Base-by-base conservation (phyloP, 768 basidiomycete species). In the Pleurotus tuber-regium region DNA sequence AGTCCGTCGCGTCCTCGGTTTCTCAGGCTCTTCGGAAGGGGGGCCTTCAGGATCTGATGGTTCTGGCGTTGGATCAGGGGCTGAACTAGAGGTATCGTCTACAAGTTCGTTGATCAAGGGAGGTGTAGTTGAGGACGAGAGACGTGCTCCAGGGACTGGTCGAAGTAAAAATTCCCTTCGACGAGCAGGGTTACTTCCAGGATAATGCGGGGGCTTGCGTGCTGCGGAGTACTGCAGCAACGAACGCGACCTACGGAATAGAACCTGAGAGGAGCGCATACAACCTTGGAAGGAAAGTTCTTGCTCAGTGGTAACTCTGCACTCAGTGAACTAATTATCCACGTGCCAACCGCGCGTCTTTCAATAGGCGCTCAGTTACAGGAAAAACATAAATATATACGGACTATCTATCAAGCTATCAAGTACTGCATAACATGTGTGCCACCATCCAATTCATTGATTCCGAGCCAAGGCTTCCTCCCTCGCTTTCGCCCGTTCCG, bases 401-500 rank as follows among this genome's bases (percentile, higher is more conserved):
- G 26, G 36, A n/a, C 31, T 19, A 36, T 36, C 21, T 28, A 43
- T n/a, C 42, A 28, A n/a, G 23, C 21, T 23, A 23, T 39, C 11
- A 24, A n/a, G 14, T 39, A 39, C n/a, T 31, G 25, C 30, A 31
- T 10, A 36, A 24, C 49, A 48, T 28, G 33, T 35, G 21, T 50
- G 40, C 14, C 28, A 25, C 14, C n/a, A 21, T 19, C 6, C 11
- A n/a, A 21, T 2, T 48, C 46, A 48, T 48, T 31, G 28, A 21
- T 48, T 31, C 8, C 46, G 46, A 35, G 31, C 29, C 18, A 48
- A 59, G 39, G 51, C 63, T 51, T 67, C 76, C 51, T 78, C 72
- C 51, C 85, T 71, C 16, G 79, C 86, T 51, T 79, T 77, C 31
- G 84, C 84, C 57, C 94, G 74, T 68, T 95, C 92, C 38, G 89